A percentile compares a stretch with the other conserved stretches of the same genome.
Evolutionary conservation across 2,329 filamentous ascomycete genomes (phyloP).

Genomic region (Xylariales sp.): DNA sequence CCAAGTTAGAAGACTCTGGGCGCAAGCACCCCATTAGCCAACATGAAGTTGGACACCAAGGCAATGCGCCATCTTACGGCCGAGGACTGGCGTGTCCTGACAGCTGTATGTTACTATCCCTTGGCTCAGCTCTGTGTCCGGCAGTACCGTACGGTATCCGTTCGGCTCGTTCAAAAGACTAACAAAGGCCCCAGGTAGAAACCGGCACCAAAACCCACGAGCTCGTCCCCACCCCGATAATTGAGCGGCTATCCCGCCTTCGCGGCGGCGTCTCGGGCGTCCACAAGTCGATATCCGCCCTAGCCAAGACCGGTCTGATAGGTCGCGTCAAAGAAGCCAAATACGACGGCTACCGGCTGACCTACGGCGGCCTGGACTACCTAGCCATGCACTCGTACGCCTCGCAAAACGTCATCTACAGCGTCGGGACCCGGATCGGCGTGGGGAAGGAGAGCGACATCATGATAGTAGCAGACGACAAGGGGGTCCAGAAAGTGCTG

Average conservation of each 20-base stretch:
- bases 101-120: conserved; percentile 60
- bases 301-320: conserved; percentile 90
- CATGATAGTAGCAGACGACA: conserved; percentile 80
- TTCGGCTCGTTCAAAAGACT: too few species aligned
- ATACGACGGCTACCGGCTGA: conserved; percentile 95
- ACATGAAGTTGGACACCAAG: conserved; percentile 93
- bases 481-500: conserved; percentile 72
- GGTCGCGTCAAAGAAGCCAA: conserved; percentile 91
- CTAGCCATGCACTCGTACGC: conserved; percentile 90
- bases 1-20: too few species aligned
- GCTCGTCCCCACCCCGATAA: conserved; percentile 85
- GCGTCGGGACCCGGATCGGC: conserved; percentile 88
- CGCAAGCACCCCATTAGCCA: conserved; percentile 17
- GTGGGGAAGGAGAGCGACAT: conserved; percentile 98
- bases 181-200: conserved; percentile 79
- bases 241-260: conserved; percentile 76
- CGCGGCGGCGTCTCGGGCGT: conserved; percentile 74
- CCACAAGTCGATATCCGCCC: conserved; percentile 78
- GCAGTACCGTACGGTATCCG: conserved; percentile 27
- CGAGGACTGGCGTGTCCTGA: conserved; percentile 94
- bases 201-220: conserved; percentile 95
- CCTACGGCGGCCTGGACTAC: conserved; percentile 95
- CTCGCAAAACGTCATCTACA: conserved; percentile 76
- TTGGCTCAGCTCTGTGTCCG: conserved; percentile 21
- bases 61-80: conserved; percentile 85